These are phyloP conservation scores for Pedinophyceae sp. DNA, from an alignment of 139 green algal genomes.

Conservation along the genomic window DNA sequence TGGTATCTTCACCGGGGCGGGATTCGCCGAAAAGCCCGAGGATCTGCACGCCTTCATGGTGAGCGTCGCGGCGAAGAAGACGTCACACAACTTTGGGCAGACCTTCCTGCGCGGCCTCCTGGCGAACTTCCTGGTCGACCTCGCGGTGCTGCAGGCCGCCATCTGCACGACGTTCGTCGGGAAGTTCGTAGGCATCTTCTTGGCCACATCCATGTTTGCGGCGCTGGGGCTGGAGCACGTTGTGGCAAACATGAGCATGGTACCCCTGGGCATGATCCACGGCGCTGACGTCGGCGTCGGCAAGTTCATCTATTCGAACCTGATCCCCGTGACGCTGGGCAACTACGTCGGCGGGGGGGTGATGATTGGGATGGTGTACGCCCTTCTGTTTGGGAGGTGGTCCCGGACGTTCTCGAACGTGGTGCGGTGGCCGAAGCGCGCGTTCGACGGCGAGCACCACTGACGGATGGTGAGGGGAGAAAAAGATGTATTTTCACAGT, in stretches of 20 bases:
- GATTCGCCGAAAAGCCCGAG: too few species aligned
- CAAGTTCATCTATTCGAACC: constrained; percentile 56
- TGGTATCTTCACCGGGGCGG: too few species aligned
- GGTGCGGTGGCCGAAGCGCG: too few species aligned
- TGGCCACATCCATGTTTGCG: constrained; percentile 64
- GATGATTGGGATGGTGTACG: too few species aligned
- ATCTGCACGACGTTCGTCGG: constrained; percentile 32
- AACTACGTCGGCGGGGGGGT: constrained; percentile 70
- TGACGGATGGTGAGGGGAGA: too few species aligned
- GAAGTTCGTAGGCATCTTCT: constrained; percentile 33
- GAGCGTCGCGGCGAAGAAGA: constrained; percentile 10
- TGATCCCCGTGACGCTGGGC: constrained; percentile 78
- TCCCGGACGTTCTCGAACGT: too few species aligned
- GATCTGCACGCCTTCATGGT: too few species aligned
- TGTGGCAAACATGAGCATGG: constrained; percentile 64
- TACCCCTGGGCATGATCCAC: constrained; percentile 29
- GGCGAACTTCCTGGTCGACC: constrained; percentile 82
- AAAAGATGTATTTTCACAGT: too few species aligned
- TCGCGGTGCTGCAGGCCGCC: constrained; percentile 62
- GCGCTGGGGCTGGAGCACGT: constrained; percentile 67
- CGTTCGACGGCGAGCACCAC: too few species aligned
- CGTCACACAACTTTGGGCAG: constrained; percentile 10
- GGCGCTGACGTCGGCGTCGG: constrained; percentile 44
- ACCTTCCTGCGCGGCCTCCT: constrained; percentile 51
- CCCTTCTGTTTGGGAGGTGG: too few species aligned